Percentiles rank a stretch among this genome's conserved stretches.
Conservation (phyloP, 768 basidiomycete genomes). For the Boletus subcaerulescens region DNA sequence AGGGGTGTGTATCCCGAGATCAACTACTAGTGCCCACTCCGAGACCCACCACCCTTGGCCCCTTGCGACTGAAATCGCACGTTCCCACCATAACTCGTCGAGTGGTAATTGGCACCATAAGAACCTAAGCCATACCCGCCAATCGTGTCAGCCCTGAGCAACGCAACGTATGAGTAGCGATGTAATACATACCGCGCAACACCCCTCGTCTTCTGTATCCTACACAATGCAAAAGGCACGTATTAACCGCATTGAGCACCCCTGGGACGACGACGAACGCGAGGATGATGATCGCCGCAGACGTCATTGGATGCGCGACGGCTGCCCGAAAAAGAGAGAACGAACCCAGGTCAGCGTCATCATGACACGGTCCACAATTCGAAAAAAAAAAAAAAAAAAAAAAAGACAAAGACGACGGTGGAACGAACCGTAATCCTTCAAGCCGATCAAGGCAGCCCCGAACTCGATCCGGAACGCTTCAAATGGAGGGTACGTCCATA, state of each 20-base stretch:
- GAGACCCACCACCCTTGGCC: not conserved
- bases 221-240: not conserved
- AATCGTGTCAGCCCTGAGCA: not conserved
- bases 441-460: constrained; percentile 2
- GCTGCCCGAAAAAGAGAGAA: not conserved
- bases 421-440: constrained; percentile 14
- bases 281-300: constrained; percentile 10
- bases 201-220: not conserved
- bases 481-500: constrained; percentile 23
- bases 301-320: constrained; percentile 11
- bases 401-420: too few relatives aligned
- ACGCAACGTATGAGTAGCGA: too few relatives aligned
- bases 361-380: too few relatives aligned
- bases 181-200: constrained; percentile 9
- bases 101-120: constrained; percentile 17
- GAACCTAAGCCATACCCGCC: constrained; percentile 5
- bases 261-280: constrained; percentile 6
- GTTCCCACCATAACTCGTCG: constrained; percentile 19
- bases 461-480: constrained; percentile 20
- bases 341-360: too few relatives aligned
- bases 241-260: not conserved
- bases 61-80: constrained; percentile 11
- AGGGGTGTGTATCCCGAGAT: not conserved
- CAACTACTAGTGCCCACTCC: not conserved
- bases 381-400: too few relatives aligned